phyloP scores from a whole-genome alignment of 306 rosid genomes.

The Aeschynomene evenia region DNA sequence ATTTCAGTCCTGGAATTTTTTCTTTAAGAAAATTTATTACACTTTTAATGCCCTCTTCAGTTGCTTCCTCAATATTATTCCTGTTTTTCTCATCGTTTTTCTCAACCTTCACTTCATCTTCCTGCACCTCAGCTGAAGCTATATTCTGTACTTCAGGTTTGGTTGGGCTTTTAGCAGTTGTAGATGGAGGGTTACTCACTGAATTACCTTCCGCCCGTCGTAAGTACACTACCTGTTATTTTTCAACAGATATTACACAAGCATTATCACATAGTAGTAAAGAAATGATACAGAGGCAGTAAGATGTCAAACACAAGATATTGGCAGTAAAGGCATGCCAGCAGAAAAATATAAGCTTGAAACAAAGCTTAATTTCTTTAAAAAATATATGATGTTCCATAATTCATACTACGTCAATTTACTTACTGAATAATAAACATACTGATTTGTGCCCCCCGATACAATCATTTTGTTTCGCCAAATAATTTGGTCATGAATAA shows the following conservation, averaged over 20 bases:
- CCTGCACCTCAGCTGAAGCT: slow-evolving; percentile 41
- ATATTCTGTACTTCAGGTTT: slow-evolving; percentile 45
- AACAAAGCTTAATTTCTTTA: neutral
- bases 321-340: slow-evolving; percentile 17
- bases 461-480: neutral
- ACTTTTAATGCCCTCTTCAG: slow-evolving; percentile 81
- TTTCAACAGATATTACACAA: slow-evolving; percentile 24
- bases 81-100: slow-evolving; percentile 51
- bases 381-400: neutral
- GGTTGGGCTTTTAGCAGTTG: slow-evolving; percentile 50
- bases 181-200: slow-evolving; percentile 39
- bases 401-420: slow-evolving; percentile 1
- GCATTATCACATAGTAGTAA: neutral
- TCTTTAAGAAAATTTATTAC: slow-evolving; percentile 90
- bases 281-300: slow-evolving; percentile 18
- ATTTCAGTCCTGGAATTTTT: slow-evolving; percentile 91
- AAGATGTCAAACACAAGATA: slow-evolving; percentile 1
- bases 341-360: slow-evolving; percentile 7
- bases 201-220: slow-evolving; percentile 65
- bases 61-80: slow-evolving; percentile 52
- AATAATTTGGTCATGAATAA: slow-evolving; percentile 32
- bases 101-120: slow-evolving; percentile 52
- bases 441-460: neutral
- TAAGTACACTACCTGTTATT: slow-evolving; percentile 82
- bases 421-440: neutral